These are phyloP conservation scores for Sporothrix brasiliensis DNA, from an alignment of 2,329 filamentous ascomycete species.

Conservation along the genomic window DNA sequence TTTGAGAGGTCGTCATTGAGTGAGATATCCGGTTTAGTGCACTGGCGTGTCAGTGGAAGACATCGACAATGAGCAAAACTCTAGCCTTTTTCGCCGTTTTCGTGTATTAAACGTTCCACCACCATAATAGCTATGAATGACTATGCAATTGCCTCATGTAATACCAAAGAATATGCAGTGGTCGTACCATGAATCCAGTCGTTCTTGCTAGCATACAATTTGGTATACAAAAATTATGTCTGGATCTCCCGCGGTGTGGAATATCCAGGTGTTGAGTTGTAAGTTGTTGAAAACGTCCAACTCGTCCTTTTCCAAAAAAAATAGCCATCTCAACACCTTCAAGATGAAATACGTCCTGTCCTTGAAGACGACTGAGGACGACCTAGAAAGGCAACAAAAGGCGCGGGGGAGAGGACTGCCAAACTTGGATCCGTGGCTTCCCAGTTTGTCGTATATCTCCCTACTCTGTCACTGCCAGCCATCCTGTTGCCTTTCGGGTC, in stretches of 20 bases:
- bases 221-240: neutral
- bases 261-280: neutral
- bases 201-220: neutral
- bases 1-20: neutral
- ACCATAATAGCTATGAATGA: neutral
- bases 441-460: neutral
- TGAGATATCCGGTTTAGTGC: no score
- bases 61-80: neutral
- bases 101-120: neutral
- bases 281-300: neutral
- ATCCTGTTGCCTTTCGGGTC: neutral
- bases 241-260: neutral
- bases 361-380: neutral
- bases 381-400: neutral
- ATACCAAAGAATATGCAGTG: neutral
- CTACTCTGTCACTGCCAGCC: neutral
- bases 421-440: neutral
- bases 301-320: neutral
- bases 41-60: neutral
- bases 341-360: neutral
- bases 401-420: neutral
- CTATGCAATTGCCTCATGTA: neutral
- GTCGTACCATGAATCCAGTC: neutral
- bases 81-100: no score
- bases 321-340: neutral